phyloP scores from a whole-genome alignment of 1,284 basidiomycete genomes.

The Macrocystidia cucumis region DNA sequence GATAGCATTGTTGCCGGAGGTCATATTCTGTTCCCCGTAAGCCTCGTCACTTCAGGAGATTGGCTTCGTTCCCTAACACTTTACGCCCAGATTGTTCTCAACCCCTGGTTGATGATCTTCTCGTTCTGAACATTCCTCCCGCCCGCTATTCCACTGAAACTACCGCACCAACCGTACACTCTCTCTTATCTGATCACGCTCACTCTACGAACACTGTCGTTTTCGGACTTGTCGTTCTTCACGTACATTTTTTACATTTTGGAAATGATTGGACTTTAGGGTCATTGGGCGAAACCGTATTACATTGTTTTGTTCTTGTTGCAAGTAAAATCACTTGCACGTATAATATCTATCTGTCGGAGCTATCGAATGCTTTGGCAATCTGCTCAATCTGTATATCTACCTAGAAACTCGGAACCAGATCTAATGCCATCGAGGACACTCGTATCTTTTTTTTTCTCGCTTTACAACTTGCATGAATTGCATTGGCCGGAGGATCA shows the following conservation, averaged over 20 bases:
- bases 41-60: conserved; percentile 14
- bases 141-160: not conserved
- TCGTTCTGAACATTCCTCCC: conserved; percentile 33
- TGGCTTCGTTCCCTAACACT: conserved; percentile 8
- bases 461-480: too few species aligned
- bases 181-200: too few species aligned
- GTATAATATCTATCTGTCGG: not conserved
- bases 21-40: conserved; percentile 64
- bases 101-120: conserved; percentile 68
- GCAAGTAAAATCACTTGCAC: too few species aligned
- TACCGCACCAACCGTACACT: not conserved
- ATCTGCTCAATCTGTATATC: not conserved
- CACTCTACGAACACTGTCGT: conserved; percentile 1
- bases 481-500: too few species aligned
- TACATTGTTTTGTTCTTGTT: not conserved
- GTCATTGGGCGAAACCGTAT: not conserved
- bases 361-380: not conserved
- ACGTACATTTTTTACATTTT: too few species aligned
- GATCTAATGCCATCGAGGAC: too few species aligned
- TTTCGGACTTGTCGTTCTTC: not conserved
- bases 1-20: conserved; percentile 48
- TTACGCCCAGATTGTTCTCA: conserved; percentile 54
- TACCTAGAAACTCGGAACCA: too few species aligned
- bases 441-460: too few species aligned
- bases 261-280: not conserved